Evolutionary conservation across 2,329 filamentous ascomycete species (phyloP).

Genomic region (Aspergillus neoniger): DNA sequence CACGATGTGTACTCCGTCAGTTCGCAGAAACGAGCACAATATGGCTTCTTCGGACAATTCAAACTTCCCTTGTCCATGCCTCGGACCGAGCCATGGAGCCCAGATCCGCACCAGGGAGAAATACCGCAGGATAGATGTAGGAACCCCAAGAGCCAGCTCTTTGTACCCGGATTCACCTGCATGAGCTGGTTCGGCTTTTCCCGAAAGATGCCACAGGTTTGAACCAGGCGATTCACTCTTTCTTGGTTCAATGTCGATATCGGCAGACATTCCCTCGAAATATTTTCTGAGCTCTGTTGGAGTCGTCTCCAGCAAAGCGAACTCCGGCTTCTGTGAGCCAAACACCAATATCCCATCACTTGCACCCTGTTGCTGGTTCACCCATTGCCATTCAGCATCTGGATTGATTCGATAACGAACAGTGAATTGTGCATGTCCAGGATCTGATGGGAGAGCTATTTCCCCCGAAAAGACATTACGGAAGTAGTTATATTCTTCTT

Average conservation of each 20-base stretch:
- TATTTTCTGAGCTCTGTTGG: slow-evolving; percentile 31
- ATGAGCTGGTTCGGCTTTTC: slow-evolving; percentile 56
- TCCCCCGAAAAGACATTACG: slow-evolving; percentile 39
- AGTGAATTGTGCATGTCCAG: slow-evolving; percentile 43
- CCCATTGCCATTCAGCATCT: slow-evolving; percentile 47
- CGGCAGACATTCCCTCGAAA: slow-evolving; percentile 36
- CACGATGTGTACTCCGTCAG: slow-evolving; percentile 72
- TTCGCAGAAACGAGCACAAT: slow-evolving; percentile 73
- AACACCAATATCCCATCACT: slow-evolving; percentile 48
- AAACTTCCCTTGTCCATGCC: slow-evolving; percentile 72
- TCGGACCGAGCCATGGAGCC: slow-evolving; percentile 84
- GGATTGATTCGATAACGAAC: slow-evolving; percentile 44
- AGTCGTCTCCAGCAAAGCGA: slow-evolving; percentile 13
- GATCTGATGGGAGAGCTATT: slow-evolving; percentile 29
- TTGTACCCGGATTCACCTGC: slow-evolving; percentile 60
- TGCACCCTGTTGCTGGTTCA: slow-evolving; percentile 43
- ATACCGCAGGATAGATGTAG: slow-evolving; percentile 69
- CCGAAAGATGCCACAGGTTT: slow-evolving; percentile 54
- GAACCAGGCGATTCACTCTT: slow-evolving; percentile 46
- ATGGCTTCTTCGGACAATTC: slow-evolving; percentile 75
- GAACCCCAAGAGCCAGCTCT: slow-evolving; percentile 62
- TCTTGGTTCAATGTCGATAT: slow-evolving; percentile 37
- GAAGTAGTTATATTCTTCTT: slow-evolving; percentile 26
- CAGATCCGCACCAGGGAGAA: slow-evolving; percentile 79
- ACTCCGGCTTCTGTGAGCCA: slow-evolving; percentile 25